These are phyloP conservation scores for Ammopiptanthus mongolicus DNA, from an alignment of 306 rosid genomes.

Conservation along the genomic window DNA sequence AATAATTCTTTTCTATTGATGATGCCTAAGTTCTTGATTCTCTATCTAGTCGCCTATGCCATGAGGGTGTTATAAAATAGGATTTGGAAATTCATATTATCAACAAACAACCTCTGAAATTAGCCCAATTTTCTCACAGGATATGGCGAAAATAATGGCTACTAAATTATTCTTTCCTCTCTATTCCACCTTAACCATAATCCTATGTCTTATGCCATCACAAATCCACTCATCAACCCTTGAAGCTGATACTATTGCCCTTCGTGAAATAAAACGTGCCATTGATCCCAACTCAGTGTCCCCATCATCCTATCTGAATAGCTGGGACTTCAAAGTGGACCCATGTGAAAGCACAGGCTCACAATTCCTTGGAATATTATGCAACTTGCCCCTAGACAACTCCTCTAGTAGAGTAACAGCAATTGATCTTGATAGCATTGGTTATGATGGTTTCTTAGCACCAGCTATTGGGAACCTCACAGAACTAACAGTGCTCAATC, in stretches of 20 bases:
- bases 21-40: neutral
- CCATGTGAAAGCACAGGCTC: conserved; percentile 38
- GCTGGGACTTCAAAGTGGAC: conserved; percentile 42
- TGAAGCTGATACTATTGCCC: conserved; percentile 24
- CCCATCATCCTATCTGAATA: conserved; percentile 22
- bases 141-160: conserved; percentile 26
- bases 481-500: conserved; percentile 32
- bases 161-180: conserved; percentile 3
- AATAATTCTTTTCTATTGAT: neutral
- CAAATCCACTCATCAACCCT: conserved; percentile 25
- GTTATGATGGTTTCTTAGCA: conserved; percentile 46
- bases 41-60: neutral
- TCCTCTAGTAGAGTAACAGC: conserved; percentile 41
- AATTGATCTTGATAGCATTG: conserved; percentile 42
- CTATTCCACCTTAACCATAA: neutral
- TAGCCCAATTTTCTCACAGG: neutral
- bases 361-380: conserved; percentile 45
- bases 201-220: neutral
- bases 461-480: conserved; percentile 38
- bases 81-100: conserved; percentile 17
- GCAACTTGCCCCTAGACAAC: conserved; percentile 28
- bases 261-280: conserved; percentile 18
- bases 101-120: conserved; percentile 1
- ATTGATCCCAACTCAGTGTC: conserved; percentile 44
- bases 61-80: conserved; percentile 25